Evolutionary conservation across 2,329 filamentous ascomycete species (phyloP), one percentile per base, ranked within the genome.

Genomic region (Fusarium sp.): DNA sequence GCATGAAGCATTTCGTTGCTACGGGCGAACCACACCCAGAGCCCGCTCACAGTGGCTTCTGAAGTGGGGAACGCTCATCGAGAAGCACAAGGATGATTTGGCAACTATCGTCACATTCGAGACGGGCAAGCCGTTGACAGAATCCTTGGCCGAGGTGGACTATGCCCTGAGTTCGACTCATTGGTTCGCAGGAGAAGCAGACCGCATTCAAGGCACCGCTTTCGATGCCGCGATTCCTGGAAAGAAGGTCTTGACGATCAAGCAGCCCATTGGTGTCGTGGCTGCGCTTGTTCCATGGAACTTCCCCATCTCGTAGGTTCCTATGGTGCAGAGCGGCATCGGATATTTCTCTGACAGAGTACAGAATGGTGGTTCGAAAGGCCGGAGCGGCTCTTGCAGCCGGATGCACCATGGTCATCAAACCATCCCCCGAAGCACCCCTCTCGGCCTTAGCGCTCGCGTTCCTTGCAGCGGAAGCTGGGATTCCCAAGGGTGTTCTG

Each of bases 401-500:
- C 18, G 93, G 93, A 31, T 94, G 92, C 81, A 93, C 92, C 2
- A 93, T 95, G 89, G 85, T 95, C 16, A 86, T 89, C 22, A 94
- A 94, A 82, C 91, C 92, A 2, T 91, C 89, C 7, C 92, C 92
- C 1, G 92, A 94, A 79, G 94, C 93, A 4, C 93, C 93, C 0
- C 88, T 94, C 77, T 93, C 92, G 40, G 89, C 91, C 2, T 89
- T 94, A 34, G 91, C 91, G 1, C 83, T 95, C 14, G 92, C 91
- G 1, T 88, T 91, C 76, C 87, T 95, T 29, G 91, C 90, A 0
- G 84, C 88, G 60, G 87, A 91, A 24, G 94, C 94, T 0, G 94
- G 94, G 1, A 92, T 95, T 50, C 93, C 93, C 1, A 89, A 90
- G 52, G 93, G 93, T 7, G 92, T 92, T 0, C 87, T 96, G 34